Conservation (phyloP, 495 filamentous ascomycete genomes). For the Penicillium manginii region DNA sequence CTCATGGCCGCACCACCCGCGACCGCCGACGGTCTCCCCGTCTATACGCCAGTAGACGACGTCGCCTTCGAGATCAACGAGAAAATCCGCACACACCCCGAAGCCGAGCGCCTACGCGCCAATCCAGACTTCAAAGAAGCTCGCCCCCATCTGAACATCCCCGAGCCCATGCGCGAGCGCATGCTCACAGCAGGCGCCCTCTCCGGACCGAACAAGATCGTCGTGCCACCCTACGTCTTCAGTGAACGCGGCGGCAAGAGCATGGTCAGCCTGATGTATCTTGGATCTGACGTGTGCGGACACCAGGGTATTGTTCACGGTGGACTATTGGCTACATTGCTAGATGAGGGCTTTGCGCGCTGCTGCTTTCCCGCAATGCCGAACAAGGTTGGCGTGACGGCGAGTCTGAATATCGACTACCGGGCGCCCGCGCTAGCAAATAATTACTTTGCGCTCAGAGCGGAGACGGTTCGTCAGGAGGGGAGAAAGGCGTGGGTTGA, state of each 20-base stretch:
- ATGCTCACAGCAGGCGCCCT: conserved; percentile 86
- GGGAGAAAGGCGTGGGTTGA: conserved; percentile 97
- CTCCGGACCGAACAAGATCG: conserved; percentile 72
- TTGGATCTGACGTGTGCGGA: conserved; percentile 83
- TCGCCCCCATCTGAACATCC: conserved; percentile 86
- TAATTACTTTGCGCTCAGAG: conserved; percentile 77
- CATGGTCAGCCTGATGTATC: conserved; percentile 74
- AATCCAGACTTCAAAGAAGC: conserved; percentile 73
- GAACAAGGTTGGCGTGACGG: conserved; percentile 87
- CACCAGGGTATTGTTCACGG: conserved; percentile 93
- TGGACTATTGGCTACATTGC: conserved; percentile 84
- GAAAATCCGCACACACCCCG: conserved; percentile 74
- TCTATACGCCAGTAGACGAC: conserved; percentile 67
- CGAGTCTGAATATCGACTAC: conserved; percentile 90
- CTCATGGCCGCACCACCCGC: conserved; percentile 55
- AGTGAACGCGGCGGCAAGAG: conserved; percentile 69
- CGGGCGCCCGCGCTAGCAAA: conserved; percentile 75
- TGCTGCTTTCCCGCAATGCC: conserved; percentile 92
- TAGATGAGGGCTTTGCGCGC: conserved; percentile 89
- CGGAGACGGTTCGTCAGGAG: conserved; percentile 83
- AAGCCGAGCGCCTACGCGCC: conserved; percentile 65
- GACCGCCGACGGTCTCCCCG: conserved; percentile 74
- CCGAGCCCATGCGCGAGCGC: conserved; percentile 62
- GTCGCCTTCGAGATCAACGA: conserved; percentile 66
- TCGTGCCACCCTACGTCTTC: conserved; percentile 82